Conservation (phyloP, 345 rosid genomes). For the Lagerstroemia speciosa region DNA sequence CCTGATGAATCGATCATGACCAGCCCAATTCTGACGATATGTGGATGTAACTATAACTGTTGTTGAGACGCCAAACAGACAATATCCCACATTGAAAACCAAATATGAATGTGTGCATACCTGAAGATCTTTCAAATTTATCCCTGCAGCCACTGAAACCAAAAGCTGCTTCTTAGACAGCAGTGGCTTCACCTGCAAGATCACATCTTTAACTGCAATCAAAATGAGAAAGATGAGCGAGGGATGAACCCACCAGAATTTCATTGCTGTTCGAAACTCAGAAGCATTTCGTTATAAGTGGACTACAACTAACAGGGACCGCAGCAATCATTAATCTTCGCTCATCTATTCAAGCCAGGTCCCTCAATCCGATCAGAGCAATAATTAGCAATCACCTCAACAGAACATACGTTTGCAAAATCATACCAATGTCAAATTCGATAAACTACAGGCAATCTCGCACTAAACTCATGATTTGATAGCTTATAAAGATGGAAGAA, state of each 20-base stretch:
- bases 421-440: neutral
- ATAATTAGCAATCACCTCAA: neutral
- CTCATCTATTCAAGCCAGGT: neutral
- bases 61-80: neutral
- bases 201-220: constrained; percentile 54
- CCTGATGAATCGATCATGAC: constrained; percentile 65
- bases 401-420: neutral
- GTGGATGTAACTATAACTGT: neutral
- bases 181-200: constrained; percentile 45
- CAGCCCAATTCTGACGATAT: constrained; percentile 69
- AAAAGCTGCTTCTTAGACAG: constrained; percentile 64
- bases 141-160: constrained; percentile 89
- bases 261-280: neutral
- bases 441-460: neutral
- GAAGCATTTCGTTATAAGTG: neutral
- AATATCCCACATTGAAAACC: neutral
- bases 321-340: neutral
- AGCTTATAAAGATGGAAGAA: neutral
- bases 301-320: neutral
- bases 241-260: neutral
- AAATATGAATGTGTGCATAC: constrained; percentile 23
- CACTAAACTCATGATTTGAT: neutral
- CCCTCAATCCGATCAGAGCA: neutral
- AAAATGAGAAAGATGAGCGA: neutral
- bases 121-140: constrained; percentile 72